These are phyloP conservation scores for Ogataea paradorogensis DNA, from an alignment of 805 yeast genomes.

Conservation along the genomic window DNA sequence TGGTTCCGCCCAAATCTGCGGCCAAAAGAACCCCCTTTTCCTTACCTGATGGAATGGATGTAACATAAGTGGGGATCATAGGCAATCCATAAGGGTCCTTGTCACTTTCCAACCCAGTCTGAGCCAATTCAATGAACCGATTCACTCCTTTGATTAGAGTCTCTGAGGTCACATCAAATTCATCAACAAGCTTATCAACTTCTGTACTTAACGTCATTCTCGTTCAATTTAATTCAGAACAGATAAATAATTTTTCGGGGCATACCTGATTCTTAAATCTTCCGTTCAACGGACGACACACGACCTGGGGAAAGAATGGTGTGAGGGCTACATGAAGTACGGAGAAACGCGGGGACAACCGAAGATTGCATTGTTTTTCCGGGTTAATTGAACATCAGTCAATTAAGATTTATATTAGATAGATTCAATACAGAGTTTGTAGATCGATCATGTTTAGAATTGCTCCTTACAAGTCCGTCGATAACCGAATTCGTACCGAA, in stretches of 20 bases:
- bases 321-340: too few species aligned
- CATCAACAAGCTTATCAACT: constrained; percentile 34
- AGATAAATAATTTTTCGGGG: constrained; percentile 1
- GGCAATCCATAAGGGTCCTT: constrained; percentile 54
- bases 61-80: constrained; percentile 92
- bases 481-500: background rate
- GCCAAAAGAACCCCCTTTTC: constrained; percentile 84
- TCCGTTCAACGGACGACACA: too few species aligned
- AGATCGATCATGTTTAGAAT: too few species aligned
- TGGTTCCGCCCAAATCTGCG: constrained; percentile 95
- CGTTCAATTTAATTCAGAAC: background rate
- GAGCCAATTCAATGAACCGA: constrained; percentile 59
- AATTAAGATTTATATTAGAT: too few species aligned
- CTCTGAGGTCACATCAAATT: constrained; percentile 42
- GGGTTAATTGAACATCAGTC: too few species aligned
- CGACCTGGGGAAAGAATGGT: too few species aligned
- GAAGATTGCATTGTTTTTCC: too few species aligned
- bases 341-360: too few species aligned
- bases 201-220: constrained; percentile 10
- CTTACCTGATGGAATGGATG: constrained; percentile 78
- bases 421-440: too few species aligned
- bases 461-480: too few species aligned
- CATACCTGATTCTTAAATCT: background rate
- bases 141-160: constrained; percentile 47
- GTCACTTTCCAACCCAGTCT: constrained; percentile 51